Evolutionary conservation across 2,329 filamentous ascomycete genomes (phyloP).

Genomic region (Penicillium sp.): DNA sequence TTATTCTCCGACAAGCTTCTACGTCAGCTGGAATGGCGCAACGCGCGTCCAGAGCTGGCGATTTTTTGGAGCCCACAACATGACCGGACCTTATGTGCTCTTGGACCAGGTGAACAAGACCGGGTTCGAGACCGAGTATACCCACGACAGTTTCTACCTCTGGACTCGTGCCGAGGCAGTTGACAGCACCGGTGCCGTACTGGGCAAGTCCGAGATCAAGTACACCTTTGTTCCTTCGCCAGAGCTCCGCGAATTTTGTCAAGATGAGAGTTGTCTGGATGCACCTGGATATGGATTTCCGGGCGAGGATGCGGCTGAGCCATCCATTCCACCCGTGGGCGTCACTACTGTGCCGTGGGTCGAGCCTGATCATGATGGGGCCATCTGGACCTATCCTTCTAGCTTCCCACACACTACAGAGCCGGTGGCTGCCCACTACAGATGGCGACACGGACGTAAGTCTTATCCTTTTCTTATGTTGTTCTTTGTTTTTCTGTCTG

Average conservation of each 20-base stretch:
- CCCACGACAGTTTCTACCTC: constrained; percentile 26
- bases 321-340: constrained; percentile 30
- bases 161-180: constrained; percentile 39
- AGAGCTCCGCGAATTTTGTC: constrained; percentile 33
- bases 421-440: constrained; percentile 1
- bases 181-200: constrained; percentile 29
- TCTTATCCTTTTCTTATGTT: not conserved
- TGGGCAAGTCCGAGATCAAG: constrained; percentile 34
- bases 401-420: constrained; percentile 9
- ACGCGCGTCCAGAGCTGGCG: constrained; percentile 38
- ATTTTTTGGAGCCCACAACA: constrained; percentile 34
- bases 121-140: constrained; percentile 42
- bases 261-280: constrained; percentile 29
- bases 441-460: constrained; percentile 12
- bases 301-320: constrained; percentile 25
- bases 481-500: too few relatives aligned
- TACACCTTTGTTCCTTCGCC: constrained; percentile 39
- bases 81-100: constrained; percentile 31
- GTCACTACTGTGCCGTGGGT: constrained; percentile 36
- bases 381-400: constrained; percentile 19
- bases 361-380: constrained; percentile 26
- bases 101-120: constrained; percentile 31
- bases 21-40: constrained; percentile 44
- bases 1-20: constrained; percentile 31
- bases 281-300: constrained; percentile 30